A percentile compares a stretch with the other conserved stretches of the same genome.
These are phyloP conservation scores for Mycena chlorophos DNA, from an alignment of 768 basidiomycete genomes.

Conservation along the genomic window DNA sequence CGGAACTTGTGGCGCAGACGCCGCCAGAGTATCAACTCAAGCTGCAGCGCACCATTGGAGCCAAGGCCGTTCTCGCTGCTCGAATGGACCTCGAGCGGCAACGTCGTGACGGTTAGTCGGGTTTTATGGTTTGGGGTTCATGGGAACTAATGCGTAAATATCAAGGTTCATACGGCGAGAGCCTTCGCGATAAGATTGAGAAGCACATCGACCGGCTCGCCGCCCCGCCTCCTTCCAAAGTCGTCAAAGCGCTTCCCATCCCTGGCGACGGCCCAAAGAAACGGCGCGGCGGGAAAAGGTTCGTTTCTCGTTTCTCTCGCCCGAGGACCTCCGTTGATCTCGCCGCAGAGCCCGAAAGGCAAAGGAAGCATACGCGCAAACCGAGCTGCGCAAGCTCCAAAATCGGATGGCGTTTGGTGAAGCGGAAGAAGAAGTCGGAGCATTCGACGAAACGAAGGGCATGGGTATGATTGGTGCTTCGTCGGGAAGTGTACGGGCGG, in stretches of 20 bases:
- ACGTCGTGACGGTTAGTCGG: constrained; percentile 69
- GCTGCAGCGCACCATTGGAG: constrained; percentile 90
- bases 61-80: constrained; percentile 87
- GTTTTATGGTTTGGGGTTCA: neutral
- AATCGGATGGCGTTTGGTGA: constrained; percentile 96
- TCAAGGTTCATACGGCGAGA: constrained; percentile 76
- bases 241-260: constrained; percentile 88
- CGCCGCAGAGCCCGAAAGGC: constrained; percentile 82
- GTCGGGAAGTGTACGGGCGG: constrained; percentile 88
- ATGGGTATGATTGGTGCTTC: constrained; percentile 92
- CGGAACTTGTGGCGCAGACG: constrained; percentile 80
- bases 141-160: neutral
- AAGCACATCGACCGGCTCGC: constrained; percentile 89
- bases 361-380: constrained; percentile 98
- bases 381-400: constrained; percentile 94
- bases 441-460: constrained; percentile 97
- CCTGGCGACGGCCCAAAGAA: constrained; percentile 97
- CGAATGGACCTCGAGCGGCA: constrained; percentile 92
- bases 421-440: constrained; percentile 93
- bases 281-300: constrained; percentile 94
- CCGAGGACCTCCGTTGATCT: constrained; percentile 4
- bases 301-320: constrained; percentile 21
- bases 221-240: constrained; percentile 92
- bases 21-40: constrained; percentile 90
- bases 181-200: constrained; percentile 85